A percentile compares a stretch with the other conserved stretches of the same genome.
Conservation (phyloP, 2,329 filamentous ascomycete genomes). For the Neofusicoccum sp. region DNA sequence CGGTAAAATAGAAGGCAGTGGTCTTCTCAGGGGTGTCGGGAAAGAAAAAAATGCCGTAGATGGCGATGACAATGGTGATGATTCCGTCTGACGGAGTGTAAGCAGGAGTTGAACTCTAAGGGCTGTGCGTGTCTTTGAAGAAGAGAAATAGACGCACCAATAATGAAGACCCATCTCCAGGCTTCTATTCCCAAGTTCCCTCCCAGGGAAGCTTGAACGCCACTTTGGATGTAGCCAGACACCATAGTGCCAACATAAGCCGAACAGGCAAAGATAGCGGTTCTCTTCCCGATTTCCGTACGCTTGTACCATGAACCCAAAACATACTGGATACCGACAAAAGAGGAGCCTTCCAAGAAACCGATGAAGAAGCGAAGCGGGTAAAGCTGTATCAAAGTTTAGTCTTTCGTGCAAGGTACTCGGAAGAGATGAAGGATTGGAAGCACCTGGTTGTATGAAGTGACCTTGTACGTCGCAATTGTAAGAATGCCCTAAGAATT, state of each 20-base stretch:
- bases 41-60: constrained; percentile 6
- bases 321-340: constrained; percentile 5
- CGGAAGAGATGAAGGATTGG: too few relatives aligned
- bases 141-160: background rate
- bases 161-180: constrained; percentile 31
- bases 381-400: background rate
- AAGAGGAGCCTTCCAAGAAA: constrained; percentile 1
- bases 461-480: background rate
- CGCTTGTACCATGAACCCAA: constrained; percentile 19
- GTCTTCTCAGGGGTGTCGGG: constrained; percentile 9
- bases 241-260: background rate
- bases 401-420: background rate
- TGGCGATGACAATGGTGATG: background rate
- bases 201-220: constrained; percentile 19
- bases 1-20: constrained; percentile 4
- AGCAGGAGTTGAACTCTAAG: too few relatives aligned
- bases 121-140: too few relatives aligned
- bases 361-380: constrained; percentile 14
- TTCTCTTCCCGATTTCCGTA: constrained; percentile 3
- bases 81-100: background rate
- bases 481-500: background rate
- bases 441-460: constrained; percentile 1
- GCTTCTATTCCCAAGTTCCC: constrained; percentile 31
- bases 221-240: constrained; percentile 24
- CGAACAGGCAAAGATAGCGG: background rate